Base-by-base conservation (phyloP, 1,284 basidiomycete species). In the Tilletia horrida region DNA sequence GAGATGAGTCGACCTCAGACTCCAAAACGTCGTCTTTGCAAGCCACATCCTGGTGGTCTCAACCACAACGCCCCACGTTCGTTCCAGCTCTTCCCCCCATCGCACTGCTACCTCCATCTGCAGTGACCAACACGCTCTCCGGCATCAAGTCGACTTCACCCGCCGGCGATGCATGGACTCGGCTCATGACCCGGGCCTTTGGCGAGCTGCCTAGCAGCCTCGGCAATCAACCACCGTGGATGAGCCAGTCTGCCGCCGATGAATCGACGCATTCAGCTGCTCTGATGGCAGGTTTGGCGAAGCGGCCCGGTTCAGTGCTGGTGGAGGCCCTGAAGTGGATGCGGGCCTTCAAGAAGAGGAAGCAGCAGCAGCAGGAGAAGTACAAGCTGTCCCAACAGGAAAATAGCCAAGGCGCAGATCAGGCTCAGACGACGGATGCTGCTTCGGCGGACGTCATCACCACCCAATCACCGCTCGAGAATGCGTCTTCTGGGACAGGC, bases 251-350 rank as follows among this genome's bases (percentile, higher is more conserved):
- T 40, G 35, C 35, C 35, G 11, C 6, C 11, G 35, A 11, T 6
- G 35, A 40, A 6, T 40, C 35, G 11, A 11, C 6, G 35, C 35
- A 40, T 40, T 40, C 35, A 40, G 35, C 35, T 40, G 35, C 35
- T 40, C 35, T 40, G 35, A 40, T 40, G 35, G 35, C 35, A 40
- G 35, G 45, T 18, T 29, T 25, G 27, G 27, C 55, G 3, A 31
- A 21, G 27, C 55, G 35, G 55, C 29, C 55, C 3, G 55, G 55
- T 13, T 25, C 29, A 16, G 55, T 59, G 1, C 27, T 59, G 55
- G 27, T 59, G 27, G 55, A 59, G 29, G 55, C 55, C 27, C 35
- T 59, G 55, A 31, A 59, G 29, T 59, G 55, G 55, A 31, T 35
- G 31, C 35, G 55, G 8, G 27, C 55, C 11, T 59, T 59, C 55